A percentile compares a stretch with the other conserved stretches of the same genome.
These are phyloP conservation scores for Talaromyces marneffei DNA, from an alignment of 2,329 filamentous ascomycete genomes.

Conservation along the genomic window DNA sequence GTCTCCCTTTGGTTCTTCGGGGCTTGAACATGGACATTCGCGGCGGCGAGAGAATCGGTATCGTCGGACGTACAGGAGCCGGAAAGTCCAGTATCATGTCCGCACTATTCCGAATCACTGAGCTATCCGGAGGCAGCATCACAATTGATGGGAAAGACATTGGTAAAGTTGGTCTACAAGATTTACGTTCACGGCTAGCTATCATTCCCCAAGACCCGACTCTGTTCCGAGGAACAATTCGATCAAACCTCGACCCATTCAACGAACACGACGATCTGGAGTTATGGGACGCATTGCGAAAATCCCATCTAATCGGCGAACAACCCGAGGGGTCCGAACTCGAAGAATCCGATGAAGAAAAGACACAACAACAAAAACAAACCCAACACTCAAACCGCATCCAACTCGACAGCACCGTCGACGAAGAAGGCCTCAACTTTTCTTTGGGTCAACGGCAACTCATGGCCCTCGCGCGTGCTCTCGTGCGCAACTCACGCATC, in stretches of 20 bases:
- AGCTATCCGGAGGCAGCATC: constrained; percentile 37
- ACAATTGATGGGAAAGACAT: constrained; percentile 43
- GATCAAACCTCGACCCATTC: constrained; percentile 43
- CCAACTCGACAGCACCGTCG: constrained; percentile 75
- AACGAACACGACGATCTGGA: constrained; percentile 42
- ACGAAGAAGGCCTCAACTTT: constrained; percentile 95
- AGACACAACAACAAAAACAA: not conserved
- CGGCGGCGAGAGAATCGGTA: constrained; percentile 45
- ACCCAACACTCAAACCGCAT: constrained; percentile 48
- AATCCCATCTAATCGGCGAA: constrained; percentile 43
- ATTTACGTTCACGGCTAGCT: constrained; percentile 39
- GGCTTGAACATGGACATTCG: constrained; percentile 50
- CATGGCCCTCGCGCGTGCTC: constrained; percentile 85
- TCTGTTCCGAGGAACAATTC: constrained; percentile 40
- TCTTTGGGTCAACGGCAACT: constrained; percentile 91
- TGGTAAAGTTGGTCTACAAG: constrained; percentile 34
- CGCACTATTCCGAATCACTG: constrained; percentile 40
- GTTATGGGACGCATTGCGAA: constrained; percentile 43
- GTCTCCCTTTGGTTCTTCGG: constrained; percentile 66
- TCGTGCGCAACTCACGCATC: constrained; percentile 81
- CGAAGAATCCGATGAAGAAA: not conserved
- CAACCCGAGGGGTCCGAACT: constrained; percentile 38
- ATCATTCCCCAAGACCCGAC: constrained; percentile 45
- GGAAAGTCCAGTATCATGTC: constrained; percentile 45
- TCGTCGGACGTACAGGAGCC: constrained; percentile 43